Evolutionary conservation across 257 asterid species (phyloP), one percentile per base, ranked within the genome.

Genomic region (Lantana camara): DNA sequence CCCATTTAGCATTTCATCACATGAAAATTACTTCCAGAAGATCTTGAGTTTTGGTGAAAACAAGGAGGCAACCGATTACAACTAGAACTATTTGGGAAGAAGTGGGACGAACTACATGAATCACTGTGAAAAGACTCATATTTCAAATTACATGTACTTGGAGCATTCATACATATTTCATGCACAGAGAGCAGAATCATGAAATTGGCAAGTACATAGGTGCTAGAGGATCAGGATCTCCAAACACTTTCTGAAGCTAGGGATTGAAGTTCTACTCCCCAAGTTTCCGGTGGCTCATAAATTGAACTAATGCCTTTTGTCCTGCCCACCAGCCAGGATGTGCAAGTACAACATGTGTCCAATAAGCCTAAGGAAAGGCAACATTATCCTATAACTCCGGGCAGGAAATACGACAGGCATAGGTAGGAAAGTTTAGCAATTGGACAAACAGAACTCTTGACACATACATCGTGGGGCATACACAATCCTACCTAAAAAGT

Each of bases 341-440:
- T 63, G 44, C 46, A 51, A 35, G 21, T 11, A 27, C n/a, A 51
- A 27, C 58, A 30, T 20, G 24, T 5, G 46, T 15, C 19, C 61
- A 56, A 45, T 37, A 35, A 51, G 23, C 44, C 63, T 38, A 60
- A 24, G n/a, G 24, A 54, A 27, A 50, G 14, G 70, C 57, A 12
- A 37, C 17, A 16, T 19, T 32, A 23, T 32, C 15, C 52, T 9
- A 29, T 9, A 57, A 10, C 19, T 17, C 68, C 30, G 15, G 22
- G 50, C 50, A 44, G 20, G 47, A 57, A 56, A 64, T 58, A 51
- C 50, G 57, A n/a, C n/a, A n/a, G n/a, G 11, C 59, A 53, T 30
- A 21, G 23, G 16, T 59, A 47, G 34, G 59, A 57, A 50, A 57
- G 10, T 13, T 34, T n/a, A 49, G 54, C 1, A 49, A 55, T 49